Conservation (phyloP, 192 early-diverging fungal species). For the Chytriomyces sp. region DNA sequence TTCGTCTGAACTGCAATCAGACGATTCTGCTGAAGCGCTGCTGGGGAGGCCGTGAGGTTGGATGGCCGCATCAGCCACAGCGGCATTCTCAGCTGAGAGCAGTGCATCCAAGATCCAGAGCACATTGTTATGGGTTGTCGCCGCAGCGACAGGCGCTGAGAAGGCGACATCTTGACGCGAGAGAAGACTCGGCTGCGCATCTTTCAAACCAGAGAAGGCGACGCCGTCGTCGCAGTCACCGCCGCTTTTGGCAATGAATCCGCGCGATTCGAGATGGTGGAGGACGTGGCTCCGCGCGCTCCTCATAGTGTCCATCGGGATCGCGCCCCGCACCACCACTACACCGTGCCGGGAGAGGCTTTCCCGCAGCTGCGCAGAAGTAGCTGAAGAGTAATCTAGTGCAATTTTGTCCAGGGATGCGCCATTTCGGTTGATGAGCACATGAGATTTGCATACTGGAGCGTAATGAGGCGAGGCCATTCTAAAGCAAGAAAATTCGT, state of each 20-base stretch:
- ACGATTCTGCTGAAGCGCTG: background rate
- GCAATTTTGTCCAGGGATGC: too few relatives aligned
- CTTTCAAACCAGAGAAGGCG: background rate
- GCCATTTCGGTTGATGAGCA: too few relatives aligned
- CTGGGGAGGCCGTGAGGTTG: background rate
- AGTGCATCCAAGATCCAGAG: conserved; percentile 20
- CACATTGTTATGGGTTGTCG: conserved; percentile 37
- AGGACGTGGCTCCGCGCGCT: conserved; percentile 8
- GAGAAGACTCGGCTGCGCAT: conserved; percentile 24
- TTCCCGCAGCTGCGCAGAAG: too few relatives aligned
- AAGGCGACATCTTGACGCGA: conserved; percentile 33
- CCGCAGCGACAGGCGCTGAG: background rate
- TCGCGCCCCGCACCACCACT: background rate
- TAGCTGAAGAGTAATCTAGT: too few relatives aligned
- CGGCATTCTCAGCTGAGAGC: background rate
- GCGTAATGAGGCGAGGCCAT: too few relatives aligned
- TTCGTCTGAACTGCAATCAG: background rate
- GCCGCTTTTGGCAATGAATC: conserved; percentile 27
- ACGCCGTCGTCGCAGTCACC: background rate
- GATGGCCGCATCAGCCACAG: background rate
- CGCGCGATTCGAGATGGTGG: background rate
- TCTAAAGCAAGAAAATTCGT: too few relatives aligned
- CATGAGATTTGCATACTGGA: too few relatives aligned
- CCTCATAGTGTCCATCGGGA: background rate
- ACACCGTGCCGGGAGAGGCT: too few relatives aligned